These are phyloP conservation scores for Talaromyces trachyspermus DNA, from an alignment of 495 filamentous ascomycete species.

Conservation along the genomic window DNA sequence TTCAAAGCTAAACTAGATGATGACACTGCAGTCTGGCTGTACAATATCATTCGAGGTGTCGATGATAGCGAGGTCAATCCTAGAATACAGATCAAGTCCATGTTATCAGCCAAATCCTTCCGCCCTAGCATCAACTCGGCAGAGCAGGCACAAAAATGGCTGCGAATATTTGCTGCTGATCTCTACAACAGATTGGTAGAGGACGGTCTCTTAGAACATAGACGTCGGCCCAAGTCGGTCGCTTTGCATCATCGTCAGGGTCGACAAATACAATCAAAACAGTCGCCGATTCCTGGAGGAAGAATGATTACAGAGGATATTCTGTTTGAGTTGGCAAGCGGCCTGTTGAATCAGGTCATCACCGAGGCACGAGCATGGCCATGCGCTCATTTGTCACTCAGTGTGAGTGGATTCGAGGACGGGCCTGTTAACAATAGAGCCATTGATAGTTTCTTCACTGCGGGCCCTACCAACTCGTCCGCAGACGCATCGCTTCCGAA, in stretches of 20 bases:
- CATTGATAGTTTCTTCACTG: slow-evolving; percentile 76
- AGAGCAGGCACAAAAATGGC: slow-evolving; percentile 82
- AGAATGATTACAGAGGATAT: slow-evolving; percentile 59
- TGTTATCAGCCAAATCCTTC: slow-evolving; percentile 97
- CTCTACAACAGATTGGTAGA: slow-evolving; percentile 86
- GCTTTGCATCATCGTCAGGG: slow-evolving; percentile 72
- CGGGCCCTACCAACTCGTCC: slow-evolving; percentile 36
- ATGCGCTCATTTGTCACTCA: slow-evolving; percentile 74
- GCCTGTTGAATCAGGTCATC: slow-evolving; percentile 66
- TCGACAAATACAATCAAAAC: slow-evolving; percentile 62
- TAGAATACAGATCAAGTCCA: slow-evolving; percentile 89
- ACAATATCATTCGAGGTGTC: slow-evolving; percentile 76
- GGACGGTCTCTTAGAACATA: slow-evolving; percentile 85
- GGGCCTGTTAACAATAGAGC: slow-evolving; percentile 73
- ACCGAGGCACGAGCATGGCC: slow-evolving; percentile 79
- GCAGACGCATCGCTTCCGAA: neutral
- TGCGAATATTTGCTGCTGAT: slow-evolving; percentile 87
- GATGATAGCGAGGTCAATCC: slow-evolving; percentile 85
- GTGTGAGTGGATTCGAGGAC: slow-evolving; percentile 86
- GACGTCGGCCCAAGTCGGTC: slow-evolving; percentile 75
- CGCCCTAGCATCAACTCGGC: slow-evolving; percentile 69
- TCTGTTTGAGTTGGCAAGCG: slow-evolving; percentile 73
- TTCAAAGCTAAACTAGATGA: slow-evolving; percentile 74
- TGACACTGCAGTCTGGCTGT: slow-evolving; percentile 83
- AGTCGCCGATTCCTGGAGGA: slow-evolving; percentile 70